These are phyloP conservation scores for Aaosphaeria pasadenensis DNA, from an alignment of 2,329 filamentous ascomycete species.

Conservation along the genomic window DNA sequence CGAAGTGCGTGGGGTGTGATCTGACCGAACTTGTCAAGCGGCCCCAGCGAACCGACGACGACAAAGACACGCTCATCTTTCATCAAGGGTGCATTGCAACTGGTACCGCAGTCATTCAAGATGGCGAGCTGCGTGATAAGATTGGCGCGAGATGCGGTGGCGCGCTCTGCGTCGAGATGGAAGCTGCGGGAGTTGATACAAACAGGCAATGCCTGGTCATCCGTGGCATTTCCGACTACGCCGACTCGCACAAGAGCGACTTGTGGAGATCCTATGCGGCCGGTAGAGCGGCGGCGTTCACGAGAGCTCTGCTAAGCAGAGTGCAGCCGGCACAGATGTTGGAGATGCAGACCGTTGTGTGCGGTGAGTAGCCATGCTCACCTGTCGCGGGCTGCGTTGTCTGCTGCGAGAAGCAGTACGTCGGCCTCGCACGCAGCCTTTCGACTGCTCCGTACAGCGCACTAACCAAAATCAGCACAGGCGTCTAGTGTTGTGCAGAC, in stretches of 20 bases:
- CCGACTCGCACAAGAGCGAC: slow-evolving; percentile 5
- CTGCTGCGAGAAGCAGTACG: not conserved
- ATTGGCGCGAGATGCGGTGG: slow-evolving; percentile 1
- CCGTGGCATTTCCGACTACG: slow-evolving; percentile 6
- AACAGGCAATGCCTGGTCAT: slow-evolving; percentile 3
- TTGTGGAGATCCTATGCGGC: slow-evolving; percentile 2
- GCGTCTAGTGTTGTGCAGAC: not conserved
- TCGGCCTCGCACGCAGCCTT: not conserved
- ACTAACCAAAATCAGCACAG: not conserved
- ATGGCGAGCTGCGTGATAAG: slow-evolving; percentile 1
- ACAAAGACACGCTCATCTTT: not conserved
- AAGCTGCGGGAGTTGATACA: slow-evolving; percentile 2
- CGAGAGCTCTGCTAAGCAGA: slow-evolving; percentile 1
- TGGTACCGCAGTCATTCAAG: slow-evolving; percentile 1
- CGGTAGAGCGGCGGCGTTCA: slow-evolving; percentile 1
- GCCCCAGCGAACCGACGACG: not conserved
- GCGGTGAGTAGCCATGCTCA: not conserved
- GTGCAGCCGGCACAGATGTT: not conserved
- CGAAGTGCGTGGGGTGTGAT: slow-evolving; percentile 1
- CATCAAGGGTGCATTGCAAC: slow-evolving; percentile 2
- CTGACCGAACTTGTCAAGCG: not conserved
- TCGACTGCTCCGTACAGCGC: not conserved
- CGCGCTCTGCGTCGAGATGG: slow-evolving; percentile 3
- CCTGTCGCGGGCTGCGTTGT: not conserved
- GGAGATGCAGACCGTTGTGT: not conserved